These are phyloP conservation scores for Tubosaeta sp. DNA, from an alignment of 768 basidiomycete genomes.

Conservation along the genomic window DNA sequence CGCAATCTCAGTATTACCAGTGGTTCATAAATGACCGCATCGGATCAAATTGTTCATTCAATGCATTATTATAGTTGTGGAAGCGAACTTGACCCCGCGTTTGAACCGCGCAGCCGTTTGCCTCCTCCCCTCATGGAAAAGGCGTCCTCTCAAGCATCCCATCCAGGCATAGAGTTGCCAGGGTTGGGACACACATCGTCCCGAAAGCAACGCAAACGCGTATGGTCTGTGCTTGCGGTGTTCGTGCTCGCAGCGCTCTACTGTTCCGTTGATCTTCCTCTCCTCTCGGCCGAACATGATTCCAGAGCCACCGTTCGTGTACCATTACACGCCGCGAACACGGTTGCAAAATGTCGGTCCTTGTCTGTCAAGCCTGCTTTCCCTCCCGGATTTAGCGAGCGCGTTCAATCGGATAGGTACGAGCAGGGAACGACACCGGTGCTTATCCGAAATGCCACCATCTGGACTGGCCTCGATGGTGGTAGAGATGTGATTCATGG, in stretches of 20 bases:
- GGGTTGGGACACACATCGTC: neutral
- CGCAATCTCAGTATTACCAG: neutral
- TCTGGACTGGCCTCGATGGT: slow-evolving; percentile 69
- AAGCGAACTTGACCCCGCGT: neutral
- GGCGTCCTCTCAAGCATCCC: neutral
- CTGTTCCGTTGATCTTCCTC: slow-evolving; percentile 6
- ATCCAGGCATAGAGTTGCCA: neutral
- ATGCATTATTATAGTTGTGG: no score
- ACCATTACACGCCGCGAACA: slow-evolving; percentile 24
- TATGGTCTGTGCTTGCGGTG: slow-evolving; percentile 13
- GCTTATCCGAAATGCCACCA: slow-evolving; percentile 62
- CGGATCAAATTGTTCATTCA: no score
- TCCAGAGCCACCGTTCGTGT: slow-evolving; percentile 5
- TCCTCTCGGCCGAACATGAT: neutral
- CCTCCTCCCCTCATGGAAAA: slow-evolving; percentile 12
- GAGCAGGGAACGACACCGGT: slow-evolving; percentile 49
- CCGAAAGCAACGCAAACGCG: slow-evolving; percentile 6
- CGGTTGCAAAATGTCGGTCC: slow-evolving; percentile 43
- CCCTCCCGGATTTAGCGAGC: slow-evolving; percentile 41
- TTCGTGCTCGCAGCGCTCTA: slow-evolving; percentile 16
- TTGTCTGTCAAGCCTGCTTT: slow-evolving; percentile 42
- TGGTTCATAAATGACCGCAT: neutral
- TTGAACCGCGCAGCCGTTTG: neutral
- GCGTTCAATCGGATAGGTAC: slow-evolving; percentile 53
- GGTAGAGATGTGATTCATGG: slow-evolving; percentile 57